Base-by-base conservation (phyloP, 257 asterid species). In the Echium plantagineum region DNA sequence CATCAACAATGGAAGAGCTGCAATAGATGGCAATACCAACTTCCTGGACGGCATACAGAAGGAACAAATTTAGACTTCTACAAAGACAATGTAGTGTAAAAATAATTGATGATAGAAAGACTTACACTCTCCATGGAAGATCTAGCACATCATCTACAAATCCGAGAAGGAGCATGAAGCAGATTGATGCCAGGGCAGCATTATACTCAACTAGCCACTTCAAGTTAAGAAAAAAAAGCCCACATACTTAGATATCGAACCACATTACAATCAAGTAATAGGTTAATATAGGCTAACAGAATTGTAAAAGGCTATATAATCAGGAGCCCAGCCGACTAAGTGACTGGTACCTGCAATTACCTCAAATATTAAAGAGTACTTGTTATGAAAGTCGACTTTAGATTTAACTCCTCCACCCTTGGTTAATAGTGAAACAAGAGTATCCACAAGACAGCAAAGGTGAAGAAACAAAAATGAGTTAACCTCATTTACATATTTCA, bases 41-140 rank as follows among this genome's bases (percentile, higher is more conserved):
- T 86, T 89, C 71, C 97, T 89, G 85, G 67, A 75, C 72, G 70
- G 59, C 64, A 80, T 66, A 65, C 55, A 63, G 69, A 20, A 57
- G 55, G 66, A 69, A 59, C 66, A 61, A 73, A 69, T 72, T 73
- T 67, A 82, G 69, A 59, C 66, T 64, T 48, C 63, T 31, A 53
- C 32, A 9, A 16, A 24, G 26, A 24, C 26, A 24, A 24, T 1
- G 26, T 16, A 46, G n/a, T 5, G 42, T 21, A 28, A 28, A 35
- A 20, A 38, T 57, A 47, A 65, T 55, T 60, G 47, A 54, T 67
- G 49, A 24, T 16, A 31, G 35, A 66, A 60, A 71, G 54, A 74
- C 95, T 84, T 82, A 89, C 97, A 89, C 97, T 76, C 97, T 85
- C 98, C 98, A 91, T 65, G 98, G 98, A 61, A 89, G 80, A 66